Conservation (phyloP, 2,329 filamentous ascomycete genomes). For the Colletotrichum abscissum region DNA sequence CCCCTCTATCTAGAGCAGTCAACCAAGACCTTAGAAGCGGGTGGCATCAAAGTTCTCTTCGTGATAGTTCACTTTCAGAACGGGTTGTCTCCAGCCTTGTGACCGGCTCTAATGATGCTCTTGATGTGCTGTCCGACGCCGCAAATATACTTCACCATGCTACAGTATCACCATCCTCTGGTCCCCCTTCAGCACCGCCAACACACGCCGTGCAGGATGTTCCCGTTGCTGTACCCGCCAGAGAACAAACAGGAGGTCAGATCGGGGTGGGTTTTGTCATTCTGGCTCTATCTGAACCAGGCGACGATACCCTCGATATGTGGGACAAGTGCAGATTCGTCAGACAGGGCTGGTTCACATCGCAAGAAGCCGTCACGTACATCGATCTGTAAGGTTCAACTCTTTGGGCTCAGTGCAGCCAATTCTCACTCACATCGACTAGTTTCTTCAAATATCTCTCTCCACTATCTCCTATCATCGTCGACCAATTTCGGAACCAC, state of each 20-base stretch:
- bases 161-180: background rate
- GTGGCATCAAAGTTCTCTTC: background rate
- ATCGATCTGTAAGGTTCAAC: slow-evolving; percentile 37
- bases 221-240: background rate
- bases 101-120: background rate
- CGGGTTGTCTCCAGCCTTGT: background rate
- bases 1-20: background rate
- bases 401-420: background rate
- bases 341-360: slow-evolving; percentile 41
- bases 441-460: slow-evolving; percentile 29
- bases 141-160: background rate
- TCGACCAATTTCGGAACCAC: slow-evolving; percentile 13
- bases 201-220: background rate
- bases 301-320: slow-evolving; percentile 37
- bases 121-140: background rate
- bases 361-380: slow-evolving; percentile 42
- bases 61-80: background rate
- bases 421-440: background rate
- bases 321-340: slow-evolving; percentile 42
- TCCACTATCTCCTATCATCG: background rate
- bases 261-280: background rate
- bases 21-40: background rate
- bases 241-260: background rate
- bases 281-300: slow-evolving; percentile 36
- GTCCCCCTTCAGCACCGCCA: background rate